Conservation (phyloP, 148 eudicot genomes). For the Simmondsia chinensis region DNA sequence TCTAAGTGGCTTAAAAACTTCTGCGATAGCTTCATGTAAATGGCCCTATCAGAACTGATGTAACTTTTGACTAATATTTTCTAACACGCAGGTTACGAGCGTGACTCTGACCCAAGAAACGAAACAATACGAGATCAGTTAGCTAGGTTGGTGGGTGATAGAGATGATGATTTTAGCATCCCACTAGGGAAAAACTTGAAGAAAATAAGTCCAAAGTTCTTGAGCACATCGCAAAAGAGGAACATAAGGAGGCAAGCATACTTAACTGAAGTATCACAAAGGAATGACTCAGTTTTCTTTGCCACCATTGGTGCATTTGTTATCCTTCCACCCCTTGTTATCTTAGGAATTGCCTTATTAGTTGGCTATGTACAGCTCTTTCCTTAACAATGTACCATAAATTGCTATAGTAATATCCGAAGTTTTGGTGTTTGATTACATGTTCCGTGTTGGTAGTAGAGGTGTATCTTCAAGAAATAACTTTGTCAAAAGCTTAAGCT, state of each 20-base stretch:
- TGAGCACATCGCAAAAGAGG: conserved; percentile 88
- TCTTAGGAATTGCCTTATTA: conserved; percentile 63
- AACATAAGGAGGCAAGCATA: conserved; percentile 77
- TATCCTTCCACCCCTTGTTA: conserved; percentile 67
- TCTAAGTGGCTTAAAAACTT: too few relatives aligned
- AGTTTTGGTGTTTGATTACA: too few relatives aligned
- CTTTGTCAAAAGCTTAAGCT: too few relatives aligned
- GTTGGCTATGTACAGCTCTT: conserved; percentile 94
- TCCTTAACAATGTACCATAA: too few relatives aligned
- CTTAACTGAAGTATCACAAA: conserved; percentile 71
- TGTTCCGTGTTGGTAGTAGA: too few relatives aligned
- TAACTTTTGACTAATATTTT: not conserved
- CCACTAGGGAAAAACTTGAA: conserved; percentile 78
- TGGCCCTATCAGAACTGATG: too few relatives aligned
- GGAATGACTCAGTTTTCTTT: conserved; percentile 80
- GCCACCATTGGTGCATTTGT: conserved; percentile 92
- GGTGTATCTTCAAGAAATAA: too few relatives aligned
- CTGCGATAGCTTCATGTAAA: too few relatives aligned
- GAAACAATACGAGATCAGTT: conserved; percentile 74
- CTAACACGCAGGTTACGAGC: conserved; percentile 35
- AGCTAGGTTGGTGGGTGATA: conserved; percentile 36
- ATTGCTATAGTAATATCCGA: too few relatives aligned
- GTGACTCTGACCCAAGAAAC: conserved; percentile 27
- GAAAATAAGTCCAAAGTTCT: conserved; percentile 65
- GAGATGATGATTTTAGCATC: conserved; percentile 73